These are phyloP conservation scores for Cryptococcus sp. DNA, from an alignment of 1,284 basidiomycete genomes.

Conservation along the genomic window DNA sequence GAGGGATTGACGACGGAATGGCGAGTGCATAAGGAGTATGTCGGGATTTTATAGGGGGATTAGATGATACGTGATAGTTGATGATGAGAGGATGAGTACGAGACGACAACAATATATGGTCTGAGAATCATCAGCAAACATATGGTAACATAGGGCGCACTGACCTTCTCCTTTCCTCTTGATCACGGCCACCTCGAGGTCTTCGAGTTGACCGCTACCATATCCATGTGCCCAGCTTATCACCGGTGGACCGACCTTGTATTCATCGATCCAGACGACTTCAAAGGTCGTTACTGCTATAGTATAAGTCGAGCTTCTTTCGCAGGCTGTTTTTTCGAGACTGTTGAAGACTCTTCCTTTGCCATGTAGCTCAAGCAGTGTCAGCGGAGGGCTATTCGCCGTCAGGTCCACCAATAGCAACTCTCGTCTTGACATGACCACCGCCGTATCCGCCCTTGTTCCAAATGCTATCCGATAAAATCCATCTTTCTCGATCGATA, in stretches of 20 bases:
- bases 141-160: not conserved
- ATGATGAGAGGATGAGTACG: constrained; percentile 7
- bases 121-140: constrained; percentile 1
- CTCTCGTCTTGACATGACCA: constrained; percentile 24
- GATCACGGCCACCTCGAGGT: constrained; percentile 16
- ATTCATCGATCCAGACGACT: constrained; percentile 35
- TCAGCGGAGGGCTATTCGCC: constrained; percentile 15
- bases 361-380: constrained; percentile 12
- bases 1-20: not conserved
- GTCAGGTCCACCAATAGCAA: constrained; percentile 23
- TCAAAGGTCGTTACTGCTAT: constrained; percentile 27
- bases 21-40: constrained; percentile 14
- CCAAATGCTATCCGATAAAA: constrained; percentile 37
- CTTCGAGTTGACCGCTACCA: constrained; percentile 10
- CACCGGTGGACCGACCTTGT: constrained; percentile 2
- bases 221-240: constrained; percentile 32
- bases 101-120: constrained; percentile 20
- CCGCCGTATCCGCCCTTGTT: constrained; percentile 18
- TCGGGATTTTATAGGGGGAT: constrained; percentile 8
- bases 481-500: constrained; percentile 9
- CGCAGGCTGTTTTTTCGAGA: constrained; percentile 23
- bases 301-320: constrained; percentile 10
- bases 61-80: constrained; percentile 12
- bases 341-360: constrained; percentile 19
- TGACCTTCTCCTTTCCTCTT: constrained; percentile 8